Conservation (phyloP, 1,284 basidiomycete genomes). For the Hypsizygus ulmarius region DNA sequence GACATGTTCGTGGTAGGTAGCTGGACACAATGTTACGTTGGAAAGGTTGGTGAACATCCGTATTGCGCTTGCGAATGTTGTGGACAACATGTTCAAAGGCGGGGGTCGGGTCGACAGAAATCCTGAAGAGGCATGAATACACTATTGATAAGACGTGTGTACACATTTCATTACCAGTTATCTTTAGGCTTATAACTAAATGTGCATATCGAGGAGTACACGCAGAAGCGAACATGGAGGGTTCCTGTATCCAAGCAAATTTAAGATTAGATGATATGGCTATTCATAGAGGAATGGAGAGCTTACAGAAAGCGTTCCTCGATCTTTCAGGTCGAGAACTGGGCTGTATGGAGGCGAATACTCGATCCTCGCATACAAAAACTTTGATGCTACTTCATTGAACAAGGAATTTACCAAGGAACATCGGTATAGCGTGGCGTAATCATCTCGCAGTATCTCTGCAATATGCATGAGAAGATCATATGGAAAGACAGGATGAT, state of each 20-base stretch:
- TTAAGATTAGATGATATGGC: neutral
- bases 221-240: slow-evolving; percentile 39
- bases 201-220: slow-evolving; percentile 37
- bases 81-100: slow-evolving; percentile 32
- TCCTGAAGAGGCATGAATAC: slow-evolving; percentile 28
- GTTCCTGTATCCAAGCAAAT: slow-evolving; percentile 20
- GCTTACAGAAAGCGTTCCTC: slow-evolving; percentile 33
- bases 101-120: slow-evolving; percentile 36
- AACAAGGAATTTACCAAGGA: slow-evolving; percentile 44
- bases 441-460: slow-evolving; percentile 31
- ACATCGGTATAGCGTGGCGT: slow-evolving; percentile 33
- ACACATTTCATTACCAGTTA: slow-evolving; percentile 36
- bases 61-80: slow-evolving; percentile 32
- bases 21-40: slow-evolving; percentile 38
- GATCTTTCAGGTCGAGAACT: slow-evolving; percentile 36
- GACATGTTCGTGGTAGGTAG: slow-evolving; percentile 33
- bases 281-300: neutral
- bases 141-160: slow-evolving; percentile 1
- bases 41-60: slow-evolving; percentile 38
- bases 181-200: slow-evolving; percentile 40
- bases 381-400: slow-evolving; percentile 37
- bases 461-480: slow-evolving; percentile 42
- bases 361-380: slow-evolving; percentile 44
- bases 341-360: slow-evolving; percentile 34
- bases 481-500: slow-evolving; percentile 20